Base-by-base conservation (phyloP, 345 rosid species). In the Triadica sebifera region DNA sequence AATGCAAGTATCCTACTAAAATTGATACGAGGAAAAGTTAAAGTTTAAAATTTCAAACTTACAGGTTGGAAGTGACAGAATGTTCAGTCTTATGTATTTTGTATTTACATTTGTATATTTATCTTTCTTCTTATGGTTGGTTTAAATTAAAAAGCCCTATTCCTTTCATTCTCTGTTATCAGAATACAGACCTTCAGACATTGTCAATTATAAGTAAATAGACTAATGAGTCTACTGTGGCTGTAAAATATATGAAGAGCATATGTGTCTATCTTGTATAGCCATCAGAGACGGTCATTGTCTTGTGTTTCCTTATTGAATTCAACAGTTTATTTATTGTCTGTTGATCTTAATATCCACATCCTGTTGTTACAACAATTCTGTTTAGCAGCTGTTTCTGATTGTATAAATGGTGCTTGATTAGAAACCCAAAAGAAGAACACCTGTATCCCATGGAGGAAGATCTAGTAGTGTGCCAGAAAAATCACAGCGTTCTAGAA, bases 361-460 rank as follows among this genome's bases (percentile, higher is more conserved):
- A 69, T 3, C 15, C 13, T 19, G 58, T 55, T 22, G 12, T 15
- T 17, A 8, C 37, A 20, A 51, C 64, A 8, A 57, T 50, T 8
- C 29, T 47, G 13, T 67, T 74, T 46, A 45, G 19, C 62, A 65
- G 19, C 49, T 11, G 25, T 68, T 74, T 39, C 67, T 60, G 68
- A 60, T 57, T 53, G 41, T 56, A 58, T 46, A 6, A 43, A 47
- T 69, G 10, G 49, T 50, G 67, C 67, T 47, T 84, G 71, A 51
- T 76, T 77, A 93, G 99, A 96, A 96, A 91, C 97, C 91, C 13
- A 96, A 96, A 79, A 82, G 97, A 78, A 93, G 98, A 87, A 79
- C 86, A 41, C 84, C 93, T 25, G 93, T 57, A 46, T 85, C 98
- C 29, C 85, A 91, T 76, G 89, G 93, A 70, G 97, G 99, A 86